Evolutionary conservation across 2,329 filamentous ascomycete genomes (phyloP).

Genomic region (Neocucurbitaria cava): DNA sequence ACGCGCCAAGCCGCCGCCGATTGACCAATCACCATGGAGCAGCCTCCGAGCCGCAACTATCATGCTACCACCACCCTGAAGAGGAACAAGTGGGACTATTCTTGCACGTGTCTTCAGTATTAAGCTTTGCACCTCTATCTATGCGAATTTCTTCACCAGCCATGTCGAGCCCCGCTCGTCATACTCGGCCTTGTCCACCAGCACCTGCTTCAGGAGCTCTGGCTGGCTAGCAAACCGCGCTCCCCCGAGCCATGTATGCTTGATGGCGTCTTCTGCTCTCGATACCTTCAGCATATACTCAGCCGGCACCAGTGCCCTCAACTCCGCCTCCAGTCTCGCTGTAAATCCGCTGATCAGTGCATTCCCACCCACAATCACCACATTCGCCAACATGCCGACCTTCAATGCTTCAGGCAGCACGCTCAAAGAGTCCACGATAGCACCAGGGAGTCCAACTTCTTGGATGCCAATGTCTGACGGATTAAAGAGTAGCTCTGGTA

Average conservation of each 20-base stretch:
- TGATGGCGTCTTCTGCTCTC: slow-evolving; percentile 77
- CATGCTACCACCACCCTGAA: too few species aligned
- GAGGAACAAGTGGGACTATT: too few species aligned
- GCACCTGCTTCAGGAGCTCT: slow-evolving; percentile 67
- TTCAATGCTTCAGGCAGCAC: slow-evolving; percentile 81
- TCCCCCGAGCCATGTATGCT: slow-evolving; percentile 86
- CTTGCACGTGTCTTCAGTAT: not conserved
- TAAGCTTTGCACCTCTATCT: not conserved
- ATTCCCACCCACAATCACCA: slow-evolving; percentile 89
- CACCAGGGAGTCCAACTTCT: slow-evolving; percentile 80
- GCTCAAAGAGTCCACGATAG: slow-evolving; percentile 80
- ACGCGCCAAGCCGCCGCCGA: slow-evolving; percentile 23
- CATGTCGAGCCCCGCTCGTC: slow-evolving; percentile 79
- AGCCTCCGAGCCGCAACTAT: slow-evolving; percentile 15
- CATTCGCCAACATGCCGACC: slow-evolving; percentile 83
- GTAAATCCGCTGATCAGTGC: slow-evolving; percentile 81
- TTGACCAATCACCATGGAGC: slow-evolving; percentile 28
- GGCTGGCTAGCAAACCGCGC: slow-evolving; percentile 75
- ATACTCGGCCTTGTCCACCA: slow-evolving; percentile 89
- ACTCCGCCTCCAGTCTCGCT: slow-evolving; percentile 75
- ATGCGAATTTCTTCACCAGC: slow-evolving; percentile 74
- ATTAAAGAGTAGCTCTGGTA: slow-evolving; percentile 89
- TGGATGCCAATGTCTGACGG: slow-evolving; percentile 85
- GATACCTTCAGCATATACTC: slow-evolving; percentile 40
- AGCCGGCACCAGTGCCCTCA: slow-evolving; percentile 62